Evolutionary conservation across 768 basidiomycete genomes (phyloP), one percentile per base, ranked within the genome.

Genomic region (Leccinum rimulosum): DNA sequence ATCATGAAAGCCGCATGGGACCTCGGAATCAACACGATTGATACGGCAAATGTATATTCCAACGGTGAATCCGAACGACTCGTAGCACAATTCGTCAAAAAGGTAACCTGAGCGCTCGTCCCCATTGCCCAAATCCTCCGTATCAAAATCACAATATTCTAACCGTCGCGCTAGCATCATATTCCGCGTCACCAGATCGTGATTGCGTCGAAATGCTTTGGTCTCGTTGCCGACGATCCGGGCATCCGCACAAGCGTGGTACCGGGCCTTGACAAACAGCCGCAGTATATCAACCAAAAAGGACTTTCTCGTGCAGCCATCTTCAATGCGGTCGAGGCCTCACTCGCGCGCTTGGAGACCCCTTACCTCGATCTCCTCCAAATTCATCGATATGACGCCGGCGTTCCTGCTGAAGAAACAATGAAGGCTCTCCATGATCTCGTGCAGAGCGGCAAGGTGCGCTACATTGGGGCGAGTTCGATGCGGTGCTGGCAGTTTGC

Each of bases 361-460:
- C 27, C 73, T 22, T 76, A 76, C 61, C 57, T 79, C 49, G 77
- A 79, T 52, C 66, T 78, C 6, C 70, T 83, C 43, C 81, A 82
- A 59, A 76, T 80, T 36, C 82, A 82, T 50, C 64, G 74, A 15
- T 79, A 72, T 40, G 81, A 81, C 55, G 36, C 63, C 8, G 57
- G 60, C 0, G 73, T 76, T 0, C 70, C 81, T 6, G 57, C 71
- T 0, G 76, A 76, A 51, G 80, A 82, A 66, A 83, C 75, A 1
- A 82, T 82, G 81, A 76, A 77, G 51, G 81, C 80, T 1, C 68
- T 82, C 6, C 77, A 82, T 55, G 82, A 82, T 61, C 76, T 70
- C 74, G 9, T 68, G 73, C 84, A 82, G 59, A 75, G 82, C 49
- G 81, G 79, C 7, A 78, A 75, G 8, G 77, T 81, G 19, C 70